Evolutionary conservation across 805 yeast genomes (phyloP).

Genomic region (Lipomyces spencermartinsiae): DNA sequence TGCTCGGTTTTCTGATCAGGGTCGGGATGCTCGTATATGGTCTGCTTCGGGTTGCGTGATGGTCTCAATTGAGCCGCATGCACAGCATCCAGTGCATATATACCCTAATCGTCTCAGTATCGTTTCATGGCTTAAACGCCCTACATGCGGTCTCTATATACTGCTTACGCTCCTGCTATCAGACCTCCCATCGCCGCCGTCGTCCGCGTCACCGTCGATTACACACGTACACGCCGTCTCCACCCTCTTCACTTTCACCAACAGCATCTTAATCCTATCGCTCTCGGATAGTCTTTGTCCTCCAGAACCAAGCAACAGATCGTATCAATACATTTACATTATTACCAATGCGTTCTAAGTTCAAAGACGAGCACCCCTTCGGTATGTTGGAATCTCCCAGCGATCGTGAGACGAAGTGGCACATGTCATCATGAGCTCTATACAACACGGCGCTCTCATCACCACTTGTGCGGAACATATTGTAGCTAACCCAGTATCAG

Average conservation of each 20-base stretch:
- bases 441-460: neutral
- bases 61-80: too few species aligned
- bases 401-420: neutral
- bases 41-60: too few species aligned
- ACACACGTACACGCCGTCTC: neutral
- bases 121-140: neutral
- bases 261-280: neutral
- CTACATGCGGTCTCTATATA: neutral
- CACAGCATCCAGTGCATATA: too few species aligned
- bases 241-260: neutral
- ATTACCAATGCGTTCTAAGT: conserved; percentile 78
- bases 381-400: conserved; percentile 57
- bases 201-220: conserved; percentile 2
- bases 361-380: conserved; percentile 94
- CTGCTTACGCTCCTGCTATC: neutral
- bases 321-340: neutral
- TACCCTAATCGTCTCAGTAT: too few species aligned
- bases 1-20: too few species aligned
- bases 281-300: neutral
- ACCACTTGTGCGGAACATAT: neutral
- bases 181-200: neutral
- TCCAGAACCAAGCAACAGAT: neutral
- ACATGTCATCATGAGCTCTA: neutral
- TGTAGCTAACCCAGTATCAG: conserved; percentile 47
- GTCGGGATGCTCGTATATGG: too few species aligned